A percentile compares a stretch with the other conserved stretches of the same genome.
Conservation (phyloP, 441 rosid species). For the Eutrema salsugineum region DNA sequence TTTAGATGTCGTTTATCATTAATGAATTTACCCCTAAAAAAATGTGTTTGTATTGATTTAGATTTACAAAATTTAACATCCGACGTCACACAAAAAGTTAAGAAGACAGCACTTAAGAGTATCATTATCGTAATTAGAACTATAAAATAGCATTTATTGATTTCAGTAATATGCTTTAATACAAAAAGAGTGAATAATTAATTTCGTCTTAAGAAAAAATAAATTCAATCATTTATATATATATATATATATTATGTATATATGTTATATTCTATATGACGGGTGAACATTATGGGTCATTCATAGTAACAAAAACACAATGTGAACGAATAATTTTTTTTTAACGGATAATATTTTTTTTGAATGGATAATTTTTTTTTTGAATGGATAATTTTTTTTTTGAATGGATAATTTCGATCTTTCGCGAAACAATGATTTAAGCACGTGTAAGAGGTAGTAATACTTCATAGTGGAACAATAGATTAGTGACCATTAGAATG, state of each 20-base stretch:
- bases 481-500: conserved; percentile 11
- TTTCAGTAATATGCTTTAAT: neutral
- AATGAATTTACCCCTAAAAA: neutral
- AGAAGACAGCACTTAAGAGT: neutral
- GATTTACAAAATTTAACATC: neutral
- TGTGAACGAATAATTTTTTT: neutral
- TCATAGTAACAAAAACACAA: conserved; percentile 14
- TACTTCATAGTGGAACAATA: conserved; percentile 4
- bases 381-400: too few species aligned
- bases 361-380: too few species aligned
- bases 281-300: conserved; percentile 17
- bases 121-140: neutral
- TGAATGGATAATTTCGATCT: neutral
- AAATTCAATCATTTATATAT: neutral
- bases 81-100: neutral
- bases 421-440: conserved; percentile 19
- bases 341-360: too few species aligned
- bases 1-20: neutral
- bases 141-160: neutral
- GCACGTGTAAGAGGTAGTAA: conserved; percentile 19
- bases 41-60: neutral
- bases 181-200: neutral
- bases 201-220: neutral
- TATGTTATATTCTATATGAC: neutral
- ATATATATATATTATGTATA: too few species aligned